These are phyloP conservation scores for Sphaceloma murrayae DNA, from an alignment of 2,329 filamentous ascomycete genomes.

Conservation along the genomic window DNA sequence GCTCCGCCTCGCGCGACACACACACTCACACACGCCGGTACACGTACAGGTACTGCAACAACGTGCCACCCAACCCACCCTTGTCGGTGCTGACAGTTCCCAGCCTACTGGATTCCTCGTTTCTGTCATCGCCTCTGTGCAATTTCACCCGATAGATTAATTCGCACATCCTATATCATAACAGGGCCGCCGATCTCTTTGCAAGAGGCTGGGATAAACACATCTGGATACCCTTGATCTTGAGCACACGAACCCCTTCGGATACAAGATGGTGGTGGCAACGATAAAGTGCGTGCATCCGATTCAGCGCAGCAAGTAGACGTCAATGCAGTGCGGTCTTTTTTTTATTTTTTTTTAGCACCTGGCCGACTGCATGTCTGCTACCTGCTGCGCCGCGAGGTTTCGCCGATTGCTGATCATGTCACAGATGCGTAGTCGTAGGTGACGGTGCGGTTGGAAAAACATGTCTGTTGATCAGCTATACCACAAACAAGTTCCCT, in stretches of 20 bases:
- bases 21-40: constrained; percentile 11
- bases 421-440: constrained; percentile 84
- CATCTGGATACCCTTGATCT: not conserved
- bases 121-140: constrained; percentile 2
- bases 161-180: not conserved
- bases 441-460: constrained; percentile 99
- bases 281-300: constrained; percentile 26
- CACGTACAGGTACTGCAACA: constrained; percentile 10
- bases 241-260: constrained; percentile 6
- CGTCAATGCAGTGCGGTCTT: too few relatives aligned
- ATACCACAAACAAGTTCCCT: constrained; percentile 99
- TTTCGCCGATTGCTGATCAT: constrained; percentile 1
- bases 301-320: not conserved
- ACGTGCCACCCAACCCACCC: constrained; percentile 13
- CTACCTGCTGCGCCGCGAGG: too few relatives aligned
- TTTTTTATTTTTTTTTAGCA: too few relatives aligned
- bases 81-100: constrained; percentile 4
- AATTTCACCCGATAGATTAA: constrained; percentile 4
- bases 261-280: constrained; percentile 26
- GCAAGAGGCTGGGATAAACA: constrained; percentile 6
- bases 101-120: constrained; percentile 10
- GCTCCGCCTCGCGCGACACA: constrained; percentile 6
- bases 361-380: too few relatives aligned
- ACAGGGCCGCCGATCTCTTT: not conserved
- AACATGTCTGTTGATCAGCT: constrained; percentile 97